phyloP scores from a whole-genome alignment of 2,329 filamentous ascomycete species.

The Ophiocordyceps robertsii region DNA sequence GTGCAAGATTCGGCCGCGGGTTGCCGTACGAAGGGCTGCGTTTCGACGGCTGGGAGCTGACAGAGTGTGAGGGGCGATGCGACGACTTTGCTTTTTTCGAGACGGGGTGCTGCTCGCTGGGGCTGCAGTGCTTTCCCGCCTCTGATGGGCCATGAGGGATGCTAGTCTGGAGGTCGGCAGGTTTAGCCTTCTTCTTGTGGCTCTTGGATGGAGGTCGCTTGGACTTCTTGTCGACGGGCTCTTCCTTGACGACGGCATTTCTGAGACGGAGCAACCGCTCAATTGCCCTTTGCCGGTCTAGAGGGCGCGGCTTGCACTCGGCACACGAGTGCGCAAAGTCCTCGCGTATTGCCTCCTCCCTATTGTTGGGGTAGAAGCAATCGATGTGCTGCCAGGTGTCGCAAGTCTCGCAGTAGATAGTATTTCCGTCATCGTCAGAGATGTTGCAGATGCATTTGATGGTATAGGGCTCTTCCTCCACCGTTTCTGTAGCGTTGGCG shows the following conservation, averaged over 20 bases:
- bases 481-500: slow-evolving; percentile 33
- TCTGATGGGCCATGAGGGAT: slow-evolving; percentile 50
- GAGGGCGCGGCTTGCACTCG: slow-evolving; percentile 67
- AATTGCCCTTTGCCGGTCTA: slow-evolving; percentile 63
- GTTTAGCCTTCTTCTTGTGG: slow-evolving; percentile 80
- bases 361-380: slow-evolving; percentile 76
- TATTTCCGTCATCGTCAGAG: slow-evolving; percentile 91
- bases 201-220: slow-evolving; percentile 67
- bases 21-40: slow-evolving; percentile 54
- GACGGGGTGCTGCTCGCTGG: slow-evolving; percentile 37
- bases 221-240: slow-evolving; percentile 52
- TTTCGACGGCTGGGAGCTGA: slow-evolving; percentile 53
- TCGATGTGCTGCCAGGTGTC: slow-evolving; percentile 98
- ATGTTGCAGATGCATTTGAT: slow-evolving; percentile 98
- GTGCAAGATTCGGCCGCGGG: slow-evolving; percentile 41
- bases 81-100: slow-evolving; percentile 71
- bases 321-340: slow-evolving; percentile 74
- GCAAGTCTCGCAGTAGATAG: slow-evolving; percentile 90
- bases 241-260: slow-evolving; percentile 24
- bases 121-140: slow-evolving; percentile 31
- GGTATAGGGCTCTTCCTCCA: slow-evolving; percentile 71
- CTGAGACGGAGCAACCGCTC: slow-evolving; percentile 54
- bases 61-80: slow-evolving; percentile 66
- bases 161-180: slow-evolving; percentile 52
- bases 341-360: slow-evolving; percentile 56